Conservation (phyloP, 2,329 filamentous ascomycete genomes). For the Cytospora mali region DNA sequence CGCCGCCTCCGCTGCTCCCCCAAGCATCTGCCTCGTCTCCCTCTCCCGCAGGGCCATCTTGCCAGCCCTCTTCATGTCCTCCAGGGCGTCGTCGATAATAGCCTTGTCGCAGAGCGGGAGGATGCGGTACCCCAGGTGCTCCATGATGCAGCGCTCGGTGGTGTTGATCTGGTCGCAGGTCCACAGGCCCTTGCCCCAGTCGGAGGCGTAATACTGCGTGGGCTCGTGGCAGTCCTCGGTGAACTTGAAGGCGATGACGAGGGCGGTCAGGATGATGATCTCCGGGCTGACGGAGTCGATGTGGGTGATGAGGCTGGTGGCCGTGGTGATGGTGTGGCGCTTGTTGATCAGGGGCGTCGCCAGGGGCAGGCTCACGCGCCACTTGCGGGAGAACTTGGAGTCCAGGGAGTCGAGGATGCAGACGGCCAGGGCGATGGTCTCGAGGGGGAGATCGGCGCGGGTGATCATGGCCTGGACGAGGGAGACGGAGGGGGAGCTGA, state of each 20-base stretch:
- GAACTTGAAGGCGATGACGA: conserved; percentile 69
- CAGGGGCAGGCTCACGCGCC: conserved; percentile 62
- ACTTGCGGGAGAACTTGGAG: conserved; percentile 62
- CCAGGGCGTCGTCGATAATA: conserved; percentile 60
- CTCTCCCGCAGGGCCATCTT: conserved; percentile 31
- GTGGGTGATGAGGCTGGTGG: conserved; percentile 44
- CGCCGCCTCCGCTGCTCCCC: conserved; percentile 29
- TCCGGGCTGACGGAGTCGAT: conserved; percentile 65
- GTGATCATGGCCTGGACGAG: conserved; percentile 63
- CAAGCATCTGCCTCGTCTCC: conserved; percentile 19
- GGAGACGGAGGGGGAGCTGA: conserved; percentile 59
- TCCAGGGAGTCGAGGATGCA: conserved; percentile 68
- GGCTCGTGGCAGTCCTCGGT: conserved; percentile 60
- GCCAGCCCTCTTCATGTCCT: conserved; percentile 65
- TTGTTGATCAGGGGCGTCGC: conserved; percentile 39
- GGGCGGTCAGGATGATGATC: conserved; percentile 62
- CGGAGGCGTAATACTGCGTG: conserved; percentile 54
- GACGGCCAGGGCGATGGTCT: conserved; percentile 65
- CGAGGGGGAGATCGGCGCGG: conserved; percentile 59
- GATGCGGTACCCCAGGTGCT: conserved; percentile 65
- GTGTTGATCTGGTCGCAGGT: conserved; percentile 63
- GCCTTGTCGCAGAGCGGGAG: conserved; percentile 60
- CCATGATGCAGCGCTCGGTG: conserved; percentile 66
- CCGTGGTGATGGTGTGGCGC: conserved; percentile 52
- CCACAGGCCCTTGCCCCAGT: conserved; percentile 61